These are phyloP conservation scores for Talaromyces nanjingensis DNA, from an alignment of 495 filamentous ascomycete species.

Conservation along the genomic window DNA sequence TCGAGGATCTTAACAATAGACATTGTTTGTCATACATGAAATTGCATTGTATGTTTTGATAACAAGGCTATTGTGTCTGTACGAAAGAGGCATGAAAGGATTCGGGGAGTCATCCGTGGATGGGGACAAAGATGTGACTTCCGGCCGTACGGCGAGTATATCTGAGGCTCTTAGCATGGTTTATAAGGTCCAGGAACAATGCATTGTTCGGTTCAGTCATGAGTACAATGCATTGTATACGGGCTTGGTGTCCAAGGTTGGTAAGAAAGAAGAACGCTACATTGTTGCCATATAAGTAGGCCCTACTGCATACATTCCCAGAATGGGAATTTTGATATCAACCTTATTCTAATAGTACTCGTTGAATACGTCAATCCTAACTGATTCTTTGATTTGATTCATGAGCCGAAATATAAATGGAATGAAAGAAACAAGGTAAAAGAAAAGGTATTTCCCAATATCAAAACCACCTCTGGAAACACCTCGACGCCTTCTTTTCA, in stretches of 20 bases:
- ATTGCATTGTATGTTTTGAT: background rate
- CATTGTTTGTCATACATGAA: background rate
- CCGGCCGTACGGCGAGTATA: background rate
- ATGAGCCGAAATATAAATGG: background rate
- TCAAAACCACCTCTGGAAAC: background rate
- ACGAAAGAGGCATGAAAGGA: background rate
- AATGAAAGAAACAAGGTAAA: background rate
- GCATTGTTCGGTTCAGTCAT: background rate
- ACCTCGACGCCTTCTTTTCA: background rate
- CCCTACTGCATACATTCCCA: background rate
- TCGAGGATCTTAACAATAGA: background rate
- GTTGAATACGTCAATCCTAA: background rate
- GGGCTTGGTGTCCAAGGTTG: background rate
- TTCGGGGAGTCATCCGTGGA: background rate
- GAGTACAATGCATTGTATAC: background rate
- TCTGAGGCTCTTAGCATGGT: background rate
- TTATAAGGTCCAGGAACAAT: background rate
- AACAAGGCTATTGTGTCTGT: background rate
- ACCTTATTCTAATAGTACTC: background rate
- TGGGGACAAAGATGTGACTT: background rate
- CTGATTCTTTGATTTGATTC: background rate
- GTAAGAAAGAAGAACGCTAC: background rate
- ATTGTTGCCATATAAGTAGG: background rate
- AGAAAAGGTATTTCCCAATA: background rate
- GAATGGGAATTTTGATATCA: background rate